phyloP scores from a whole-genome alignment of 1,139 yeast genomes.

The Debaryomyces singareniensis region DNA sequence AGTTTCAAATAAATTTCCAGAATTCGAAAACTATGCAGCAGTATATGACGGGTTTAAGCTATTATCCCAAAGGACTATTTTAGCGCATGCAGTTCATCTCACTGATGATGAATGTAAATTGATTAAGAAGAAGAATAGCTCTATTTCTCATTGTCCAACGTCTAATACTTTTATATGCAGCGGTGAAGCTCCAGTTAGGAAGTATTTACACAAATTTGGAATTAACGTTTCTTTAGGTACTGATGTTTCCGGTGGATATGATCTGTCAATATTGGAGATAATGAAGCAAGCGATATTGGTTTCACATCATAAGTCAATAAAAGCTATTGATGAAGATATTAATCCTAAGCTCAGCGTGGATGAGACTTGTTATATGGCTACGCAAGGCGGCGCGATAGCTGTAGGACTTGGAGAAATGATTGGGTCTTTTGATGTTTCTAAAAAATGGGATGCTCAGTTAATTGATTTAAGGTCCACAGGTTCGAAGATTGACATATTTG shows the following conservation, averaged over 20 bases:
- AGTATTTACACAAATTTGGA: conserved; percentile 57
- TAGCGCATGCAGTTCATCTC: conserved; percentile 88
- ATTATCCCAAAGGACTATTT: conserved; percentile 58
- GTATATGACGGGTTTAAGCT: conserved; percentile 67
- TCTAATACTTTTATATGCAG: conserved; percentile 85
- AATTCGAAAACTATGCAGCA: conserved; percentile 59
- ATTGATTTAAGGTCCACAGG: conserved; percentile 49
- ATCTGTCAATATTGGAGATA: conserved; percentile 68
- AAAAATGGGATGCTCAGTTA: conserved; percentile 78
- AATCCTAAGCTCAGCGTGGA: conserved; percentile 48
- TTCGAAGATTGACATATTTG: conserved; percentile 68
- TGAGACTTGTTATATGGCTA: conserved; percentile 77
- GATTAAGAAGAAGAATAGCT: conserved; percentile 49
- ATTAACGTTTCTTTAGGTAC: conserved; percentile 85
- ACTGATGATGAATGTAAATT: conserved; percentile 55
- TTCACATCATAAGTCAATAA: conserved; percentile 79
- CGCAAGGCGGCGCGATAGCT: conserved; percentile 86
- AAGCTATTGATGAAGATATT: conserved; percentile 18
- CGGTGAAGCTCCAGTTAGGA: conserved; percentile 78
- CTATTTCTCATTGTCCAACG: conserved; percentile 91
- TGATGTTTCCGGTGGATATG: conserved; percentile 89
- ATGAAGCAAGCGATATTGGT: conserved; percentile 79
- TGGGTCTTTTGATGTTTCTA: conserved; percentile 73
- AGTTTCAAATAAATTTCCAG: conserved; percentile 73
- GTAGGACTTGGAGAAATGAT: conserved; percentile 50